phyloP scores from a whole-genome alignment of 805 yeast species.

The Cyberlindnera bimundalis region DNA sequence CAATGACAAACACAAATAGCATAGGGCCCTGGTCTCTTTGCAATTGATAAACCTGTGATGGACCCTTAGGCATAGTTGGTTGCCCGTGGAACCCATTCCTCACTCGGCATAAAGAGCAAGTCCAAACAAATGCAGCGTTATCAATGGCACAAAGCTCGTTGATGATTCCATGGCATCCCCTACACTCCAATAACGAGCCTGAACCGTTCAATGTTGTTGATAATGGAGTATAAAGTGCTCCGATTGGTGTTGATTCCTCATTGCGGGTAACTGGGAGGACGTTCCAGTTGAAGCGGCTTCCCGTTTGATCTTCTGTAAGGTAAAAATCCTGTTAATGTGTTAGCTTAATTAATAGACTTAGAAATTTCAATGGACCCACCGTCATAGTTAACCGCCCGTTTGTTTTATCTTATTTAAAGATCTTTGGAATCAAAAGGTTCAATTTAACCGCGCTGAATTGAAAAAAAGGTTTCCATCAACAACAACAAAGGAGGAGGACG shows the following conservation, averaged over 20 bases:
- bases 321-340: constrained; percentile 3
- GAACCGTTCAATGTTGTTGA: not conserved
- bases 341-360: not conserved
- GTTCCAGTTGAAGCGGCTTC: constrained; percentile 72
- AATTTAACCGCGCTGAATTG: not conserved
- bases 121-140: constrained; percentile 70
- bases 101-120: constrained; percentile 70
- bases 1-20: constrained; percentile 75
- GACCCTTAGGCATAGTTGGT: not conserved
- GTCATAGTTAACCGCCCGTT: constrained; percentile 2
- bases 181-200: constrained; percentile 49
- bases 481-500: constrained; percentile 8
- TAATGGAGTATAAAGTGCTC: constrained; percentile 87
- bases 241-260: constrained; percentile 90
- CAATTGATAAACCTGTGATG: constrained; percentile 3
- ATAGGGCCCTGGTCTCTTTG: constrained; percentile 57
- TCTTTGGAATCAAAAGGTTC: not conserved
- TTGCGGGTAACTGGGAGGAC: constrained; percentile 83
- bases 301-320: constrained; percentile 43
- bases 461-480: constrained; percentile 17
- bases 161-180: constrained; percentile 70
- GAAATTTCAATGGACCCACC: not conserved
- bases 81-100: not conserved
- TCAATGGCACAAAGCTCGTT: constrained; percentile 84
- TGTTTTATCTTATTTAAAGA: not conserved